Evolutionary conservation across 1,284 basidiomycete species (phyloP).

Genomic region (Naganishia sp.): DNA sequence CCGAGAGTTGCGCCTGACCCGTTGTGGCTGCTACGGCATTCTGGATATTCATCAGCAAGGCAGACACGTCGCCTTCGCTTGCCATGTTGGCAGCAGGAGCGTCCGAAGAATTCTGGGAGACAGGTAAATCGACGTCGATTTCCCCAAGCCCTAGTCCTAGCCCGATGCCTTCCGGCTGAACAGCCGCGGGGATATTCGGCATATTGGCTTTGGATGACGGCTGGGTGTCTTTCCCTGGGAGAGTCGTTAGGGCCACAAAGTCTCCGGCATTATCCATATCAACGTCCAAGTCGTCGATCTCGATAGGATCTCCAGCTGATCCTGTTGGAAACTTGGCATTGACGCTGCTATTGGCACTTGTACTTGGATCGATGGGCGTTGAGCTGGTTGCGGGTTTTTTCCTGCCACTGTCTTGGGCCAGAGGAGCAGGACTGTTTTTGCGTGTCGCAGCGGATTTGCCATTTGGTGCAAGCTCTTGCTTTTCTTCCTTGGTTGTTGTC

Average conservation of each 20-base stretch:
- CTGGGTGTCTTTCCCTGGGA: background rate
- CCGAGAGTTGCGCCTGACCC: slow-evolving; percentile 11
- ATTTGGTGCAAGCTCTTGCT: background rate
- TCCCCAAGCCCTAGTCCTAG: slow-evolving; percentile 15
- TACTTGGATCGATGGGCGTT: background rate
- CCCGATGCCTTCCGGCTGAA: slow-evolving; percentile 20
- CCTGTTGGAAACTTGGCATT: slow-evolving; percentile 17
- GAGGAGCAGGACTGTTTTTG: slow-evolving; percentile 1
- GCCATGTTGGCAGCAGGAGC: background rate
- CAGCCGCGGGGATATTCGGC: background rate
- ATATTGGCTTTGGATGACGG: background rate
- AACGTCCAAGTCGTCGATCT: slow-evolving; percentile 20
- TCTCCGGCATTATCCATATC: slow-evolving; percentile 18
- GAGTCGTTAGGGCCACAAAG: background rate
- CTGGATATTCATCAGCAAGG: background rate
- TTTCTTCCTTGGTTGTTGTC: background rate
- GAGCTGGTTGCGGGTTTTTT: slow-evolving; percentile 3
- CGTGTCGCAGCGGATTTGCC: background rate
- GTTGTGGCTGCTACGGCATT: background rate
- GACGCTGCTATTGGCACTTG: slow-evolving; percentile 6
- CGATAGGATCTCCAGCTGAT: slow-evolving; percentile 23
- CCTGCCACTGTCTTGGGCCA: background rate
- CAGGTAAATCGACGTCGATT: slow-evolving; percentile 11
- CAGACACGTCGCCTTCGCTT: slow-evolving; percentile 2
- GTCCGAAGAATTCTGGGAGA: background rate